A percentile compares a stretch with the other conserved stretches of the same genome.
These are phyloP conservation scores for Agaricus subrufescens DNA, from an alignment of 768 basidiomycete genomes.

Conservation along the genomic window DNA sequence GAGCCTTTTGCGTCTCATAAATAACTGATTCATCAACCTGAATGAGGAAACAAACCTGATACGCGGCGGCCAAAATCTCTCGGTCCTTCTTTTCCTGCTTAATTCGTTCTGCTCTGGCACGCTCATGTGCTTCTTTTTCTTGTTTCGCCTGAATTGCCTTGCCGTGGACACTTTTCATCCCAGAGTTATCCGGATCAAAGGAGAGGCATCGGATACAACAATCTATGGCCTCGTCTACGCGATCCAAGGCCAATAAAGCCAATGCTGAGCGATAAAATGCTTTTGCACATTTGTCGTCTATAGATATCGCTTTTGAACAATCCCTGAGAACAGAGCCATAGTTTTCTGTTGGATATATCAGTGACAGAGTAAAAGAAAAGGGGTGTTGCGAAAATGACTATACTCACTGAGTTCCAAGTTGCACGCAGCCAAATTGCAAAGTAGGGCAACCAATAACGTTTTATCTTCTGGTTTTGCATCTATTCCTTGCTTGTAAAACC, in stretches of 20 bases:
- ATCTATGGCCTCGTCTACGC: slow-evolving; percentile 79
- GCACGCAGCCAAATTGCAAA: slow-evolving; percentile 90
- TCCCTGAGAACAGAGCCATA: slow-evolving; percentile 84
- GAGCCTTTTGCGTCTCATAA: slow-evolving; percentile 43
- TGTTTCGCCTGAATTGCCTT: slow-evolving; percentile 41
- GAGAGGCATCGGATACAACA: slow-evolving; percentile 67
- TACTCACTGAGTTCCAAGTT: slow-evolving; percentile 83
- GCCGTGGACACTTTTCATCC: slow-evolving; percentile 45
- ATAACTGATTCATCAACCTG: background rate
- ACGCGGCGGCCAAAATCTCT: slow-evolving; percentile 49
- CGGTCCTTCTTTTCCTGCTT: slow-evolving; percentile 49
- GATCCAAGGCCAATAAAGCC: slow-evolving; percentile 70
- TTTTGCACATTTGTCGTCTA: slow-evolving; percentile 70
- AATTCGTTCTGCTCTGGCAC: slow-evolving; percentile 44
- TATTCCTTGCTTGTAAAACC: slow-evolving; percentile 88
- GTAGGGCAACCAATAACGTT: slow-evolving; percentile 56
- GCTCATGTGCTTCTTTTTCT: slow-evolving; percentile 46
- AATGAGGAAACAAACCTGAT: slow-evolving; percentile 46
- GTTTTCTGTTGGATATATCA: slow-evolving; percentile 55
- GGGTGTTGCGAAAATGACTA: background rate
- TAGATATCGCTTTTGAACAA: slow-evolving; percentile 63
- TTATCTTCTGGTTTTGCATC: slow-evolving; percentile 75
- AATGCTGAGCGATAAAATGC: slow-evolving; percentile 82
- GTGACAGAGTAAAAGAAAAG: slow-evolving; percentile 1
- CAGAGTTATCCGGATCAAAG: slow-evolving; percentile 54